Conservation (phyloP, 257 asterid genomes). For the Solanum chmielewskii region DNA sequence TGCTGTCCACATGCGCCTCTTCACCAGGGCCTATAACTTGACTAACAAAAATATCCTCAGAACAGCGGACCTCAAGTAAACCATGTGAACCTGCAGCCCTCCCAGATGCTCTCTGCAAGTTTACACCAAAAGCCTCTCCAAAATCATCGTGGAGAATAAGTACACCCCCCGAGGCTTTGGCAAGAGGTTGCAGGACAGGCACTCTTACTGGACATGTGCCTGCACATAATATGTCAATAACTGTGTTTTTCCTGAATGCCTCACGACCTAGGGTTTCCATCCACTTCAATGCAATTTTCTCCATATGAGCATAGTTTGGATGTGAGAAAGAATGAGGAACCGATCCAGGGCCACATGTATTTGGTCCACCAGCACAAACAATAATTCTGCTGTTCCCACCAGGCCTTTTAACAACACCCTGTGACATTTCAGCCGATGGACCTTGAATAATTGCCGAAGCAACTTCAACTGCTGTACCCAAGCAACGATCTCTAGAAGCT, state of each 20-base stretch:
- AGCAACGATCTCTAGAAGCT: slow-evolving; percentile 83
- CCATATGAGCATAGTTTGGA: slow-evolving; percentile 78
- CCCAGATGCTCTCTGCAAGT: slow-evolving; percentile 84
- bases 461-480: slow-evolving; percentile 90
- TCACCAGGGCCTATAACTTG: slow-evolving; percentile 96
- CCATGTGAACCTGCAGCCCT: slow-evolving; percentile 94
- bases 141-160: slow-evolving; percentile 84
- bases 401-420: slow-evolving; percentile 71
- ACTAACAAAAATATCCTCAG: slow-evolving; percentile 68
- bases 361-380: slow-evolving; percentile 90
- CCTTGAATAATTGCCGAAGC: slow-evolving; percentile 86
- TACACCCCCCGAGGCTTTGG: slow-evolving; percentile 86
- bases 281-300: slow-evolving; percentile 69
- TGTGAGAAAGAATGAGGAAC: slow-evolving; percentile 73
- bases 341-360: slow-evolving; percentile 87
- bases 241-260: slow-evolving; percentile 57
- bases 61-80: slow-evolving; percentile 77
- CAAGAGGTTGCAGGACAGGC: slow-evolving; percentile 74
- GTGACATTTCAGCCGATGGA: slow-evolving; percentile 82
- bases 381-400: slow-evolving; percentile 90
- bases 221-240: slow-evolving; percentile 79
- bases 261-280: slow-evolving; percentile 76
- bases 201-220: slow-evolving; percentile 92
- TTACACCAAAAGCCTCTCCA: slow-evolving; percentile 98
- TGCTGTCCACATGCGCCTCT: slow-evolving; percentile 67